Percentiles rank a stretch among this genome's conserved stretches.
Conservation (phyloP, 352 stramenopile species). For the Blastocystis sp. region DNA sequence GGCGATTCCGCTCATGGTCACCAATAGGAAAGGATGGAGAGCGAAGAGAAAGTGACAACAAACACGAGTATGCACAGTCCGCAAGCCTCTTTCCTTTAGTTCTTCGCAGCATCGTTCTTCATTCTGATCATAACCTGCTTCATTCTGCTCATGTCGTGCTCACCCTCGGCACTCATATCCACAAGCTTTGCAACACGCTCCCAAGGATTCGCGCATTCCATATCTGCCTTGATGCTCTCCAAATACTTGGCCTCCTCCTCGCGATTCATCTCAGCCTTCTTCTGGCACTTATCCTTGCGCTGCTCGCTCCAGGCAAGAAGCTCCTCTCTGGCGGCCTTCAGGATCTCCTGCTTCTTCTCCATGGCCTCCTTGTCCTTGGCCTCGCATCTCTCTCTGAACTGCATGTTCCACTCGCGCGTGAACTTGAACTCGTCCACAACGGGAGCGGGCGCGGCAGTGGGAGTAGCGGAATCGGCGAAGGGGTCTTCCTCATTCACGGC, state of each 20-base stretch:
- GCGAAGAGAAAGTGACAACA: slow-evolving; percentile 28
- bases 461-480: slow-evolving; percentile 33
- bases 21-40: not conserved
- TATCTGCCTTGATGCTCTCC: slow-evolving; percentile 67
- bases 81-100: slow-evolving; percentile 46
- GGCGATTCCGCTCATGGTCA: not conserved
- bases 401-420: slow-evolving; percentile 61
- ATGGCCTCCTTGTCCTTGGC: slow-evolving; percentile 61
- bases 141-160: slow-evolving; percentile 70
- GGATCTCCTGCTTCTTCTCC: slow-evolving; percentile 69
- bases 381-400: slow-evolving; percentile 69
- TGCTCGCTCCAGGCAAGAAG: slow-evolving; percentile 59
- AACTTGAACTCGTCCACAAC: slow-evolving; percentile 69
- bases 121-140: slow-evolving; percentile 72
- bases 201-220: slow-evolving; percentile 68
- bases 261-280: slow-evolving; percentile 70
- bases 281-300: slow-evolving; percentile 53
- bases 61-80: slow-evolving; percentile 47
- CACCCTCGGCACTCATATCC: slow-evolving; percentile 64
- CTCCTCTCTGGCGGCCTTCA: slow-evolving; percentile 70
- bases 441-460: slow-evolving; percentile 6
- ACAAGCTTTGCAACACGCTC: slow-evolving; percentile 71
- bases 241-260: slow-evolving; percentile 69
- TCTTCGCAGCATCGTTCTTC: slow-evolving; percentile 71
- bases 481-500: slow-evolving; percentile 52